Percentiles rank a stretch among this genome's conserved stretches.
Evolutionary conservation across 202 grass and related monocot genomes (phyloP).

Genomic region (Cymbopogon flexuosus): DNA sequence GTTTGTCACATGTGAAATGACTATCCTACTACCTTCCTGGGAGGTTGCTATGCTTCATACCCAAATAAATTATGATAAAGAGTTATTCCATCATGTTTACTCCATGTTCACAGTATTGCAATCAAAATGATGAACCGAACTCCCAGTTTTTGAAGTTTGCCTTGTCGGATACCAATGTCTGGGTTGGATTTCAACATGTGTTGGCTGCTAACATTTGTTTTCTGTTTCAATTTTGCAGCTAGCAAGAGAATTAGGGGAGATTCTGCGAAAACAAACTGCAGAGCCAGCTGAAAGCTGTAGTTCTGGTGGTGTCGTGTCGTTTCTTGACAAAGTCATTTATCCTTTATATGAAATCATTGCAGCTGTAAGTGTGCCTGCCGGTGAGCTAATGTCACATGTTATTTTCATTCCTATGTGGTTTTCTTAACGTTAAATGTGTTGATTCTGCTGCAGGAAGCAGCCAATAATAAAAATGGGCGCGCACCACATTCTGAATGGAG

Average conservation of each 20-base stretch:
- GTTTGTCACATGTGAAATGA: neutral
- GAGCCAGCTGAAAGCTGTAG: slow-evolving; percentile 63
- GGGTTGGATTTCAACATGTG: neutral
- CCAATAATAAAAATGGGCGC: slow-evolving; percentile 62
- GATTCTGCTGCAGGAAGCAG: slow-evolving; percentile 71
- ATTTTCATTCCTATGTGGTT: slow-evolving; percentile 14
- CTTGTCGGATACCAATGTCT: neutral
- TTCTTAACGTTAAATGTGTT: slow-evolving; percentile 22
- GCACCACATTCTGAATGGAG: slow-evolving; percentile 95
- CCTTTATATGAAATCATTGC: slow-evolving; percentile 73
- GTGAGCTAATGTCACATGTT: slow-evolving; percentile 2
- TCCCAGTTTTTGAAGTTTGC: neutral
- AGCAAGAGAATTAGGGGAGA: slow-evolving; percentile 74
- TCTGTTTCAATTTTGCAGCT: slow-evolving; percentile 45
- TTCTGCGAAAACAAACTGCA: slow-evolving; percentile 49
- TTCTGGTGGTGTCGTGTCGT: slow-evolving; percentile 52
- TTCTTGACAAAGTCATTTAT: slow-evolving; percentile 86
- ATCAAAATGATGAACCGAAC: neutral
- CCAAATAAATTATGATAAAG: neutral
- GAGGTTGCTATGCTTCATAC: neutral
- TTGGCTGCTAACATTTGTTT: neutral
- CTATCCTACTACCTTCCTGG: neutral
- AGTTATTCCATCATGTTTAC: neutral
- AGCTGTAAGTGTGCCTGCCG: slow-evolving; percentile 51
- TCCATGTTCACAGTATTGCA: neutral